A percentile compares a stretch with the other conserved stretches of the same genome.
Evolutionary conservation across 805 yeast species (phyloP).

Genomic region (Saccharomycopsis guyanensis): DNA sequence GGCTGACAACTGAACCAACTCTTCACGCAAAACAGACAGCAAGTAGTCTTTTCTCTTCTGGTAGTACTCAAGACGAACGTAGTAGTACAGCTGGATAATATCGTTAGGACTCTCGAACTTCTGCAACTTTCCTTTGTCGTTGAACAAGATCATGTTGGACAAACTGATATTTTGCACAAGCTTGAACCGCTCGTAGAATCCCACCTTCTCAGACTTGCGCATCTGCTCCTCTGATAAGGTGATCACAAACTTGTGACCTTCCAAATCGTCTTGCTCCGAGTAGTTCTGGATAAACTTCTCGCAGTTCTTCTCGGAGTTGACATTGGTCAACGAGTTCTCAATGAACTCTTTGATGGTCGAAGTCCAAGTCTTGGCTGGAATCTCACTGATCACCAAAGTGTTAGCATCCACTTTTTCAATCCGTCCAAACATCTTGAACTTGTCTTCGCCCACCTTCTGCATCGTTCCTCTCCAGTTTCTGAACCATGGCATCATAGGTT

Average conservation of each 20-base stretch:
- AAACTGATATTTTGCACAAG: constrained; percentile 59
- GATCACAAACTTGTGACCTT: constrained; percentile 70
- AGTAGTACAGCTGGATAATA: constrained; percentile 77
- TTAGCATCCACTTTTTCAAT: constrained; percentile 75
- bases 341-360: constrained; percentile 80
- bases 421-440: constrained; percentile 68
- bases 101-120: constrained; percentile 71
- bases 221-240: constrained; percentile 73
- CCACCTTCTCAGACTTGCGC: constrained; percentile 66
- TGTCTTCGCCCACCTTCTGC: constrained; percentile 55
- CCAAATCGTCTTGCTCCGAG: constrained; percentile 70
- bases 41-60: constrained; percentile 83
- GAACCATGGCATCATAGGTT: constrained; percentile 85
- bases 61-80: constrained; percentile 79
- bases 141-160: constrained; percentile 93
- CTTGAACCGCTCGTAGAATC: constrained; percentile 80
- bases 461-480: constrained; percentile 90
- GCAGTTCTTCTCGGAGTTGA: constrained; percentile 60
- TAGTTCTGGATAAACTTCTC: constrained; percentile 20
- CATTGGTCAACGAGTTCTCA: constrained; percentile 19
- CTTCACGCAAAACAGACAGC: constrained; percentile 61
- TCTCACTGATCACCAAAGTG: constrained; percentile 81
- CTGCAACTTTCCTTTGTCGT: constrained; percentile 78
- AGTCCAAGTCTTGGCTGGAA: constrained; percentile 93
- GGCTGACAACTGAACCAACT: constrained; percentile 62